These are phyloP conservation scores for Chalciporus pseudorubinellus DNA, from an alignment of 768 basidiomycete species.

Conservation along the genomic window DNA sequence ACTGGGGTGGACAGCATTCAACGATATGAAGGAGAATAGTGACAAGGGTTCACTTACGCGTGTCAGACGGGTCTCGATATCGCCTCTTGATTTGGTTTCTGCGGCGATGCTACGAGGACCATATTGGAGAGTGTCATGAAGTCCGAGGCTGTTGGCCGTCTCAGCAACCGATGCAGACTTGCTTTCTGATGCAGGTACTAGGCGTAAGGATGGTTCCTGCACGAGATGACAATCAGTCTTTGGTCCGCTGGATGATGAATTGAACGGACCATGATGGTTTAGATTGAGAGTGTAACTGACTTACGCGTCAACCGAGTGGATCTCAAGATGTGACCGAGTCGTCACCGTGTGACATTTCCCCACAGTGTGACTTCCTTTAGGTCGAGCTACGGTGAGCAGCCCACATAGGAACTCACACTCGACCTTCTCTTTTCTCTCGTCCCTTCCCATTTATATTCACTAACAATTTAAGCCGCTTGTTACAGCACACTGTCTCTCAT, in stretches of 20 bases:
- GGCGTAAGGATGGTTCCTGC: constrained; percentile 52
- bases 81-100: constrained; percentile 60
- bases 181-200: constrained; percentile 55
- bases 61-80: constrained; percentile 69
- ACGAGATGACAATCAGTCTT: not conserved
- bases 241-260: not conserved
- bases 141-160: constrained; percentile 72
- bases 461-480: not conserved
- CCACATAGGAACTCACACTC: constrained; percentile 4
- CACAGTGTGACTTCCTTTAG: constrained; percentile 16
- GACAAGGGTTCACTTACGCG: constrained; percentile 49
- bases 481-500: not conserved
- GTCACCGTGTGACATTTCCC: constrained; percentile 29
- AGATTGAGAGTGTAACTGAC: not conserved
- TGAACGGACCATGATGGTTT: constrained; percentile 21
- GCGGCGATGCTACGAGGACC: constrained; percentile 80
- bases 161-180: constrained; percentile 65
- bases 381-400: constrained; percentile 2
- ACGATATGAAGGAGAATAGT: not conserved
- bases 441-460: not conserved
- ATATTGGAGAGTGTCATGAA: constrained; percentile 86
- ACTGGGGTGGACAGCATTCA: constrained; percentile 46
- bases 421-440: not conserved
- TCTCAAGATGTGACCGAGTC: constrained; percentile 23
- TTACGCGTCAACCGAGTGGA: constrained; percentile 24